Evolutionary conservation across 2,329 filamentous ascomycete genomes (phyloP).

Genomic region (Coleophoma crateriformis): DNA sequence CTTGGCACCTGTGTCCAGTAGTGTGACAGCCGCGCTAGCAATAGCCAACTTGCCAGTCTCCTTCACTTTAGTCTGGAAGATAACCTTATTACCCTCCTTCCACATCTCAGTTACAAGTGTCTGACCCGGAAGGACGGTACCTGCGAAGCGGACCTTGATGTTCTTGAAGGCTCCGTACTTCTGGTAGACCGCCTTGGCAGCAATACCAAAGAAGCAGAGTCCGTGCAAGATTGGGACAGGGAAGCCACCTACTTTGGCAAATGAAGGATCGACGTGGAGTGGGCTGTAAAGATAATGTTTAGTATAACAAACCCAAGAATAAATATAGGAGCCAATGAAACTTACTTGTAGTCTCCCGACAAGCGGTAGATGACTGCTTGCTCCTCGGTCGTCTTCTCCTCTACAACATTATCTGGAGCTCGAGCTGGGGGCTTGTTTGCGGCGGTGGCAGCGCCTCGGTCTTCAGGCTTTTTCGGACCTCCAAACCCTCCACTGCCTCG

Average conservation of each 20-base stretch:
- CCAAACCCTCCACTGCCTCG: slow-evolving; percentile 88
- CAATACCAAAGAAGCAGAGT: slow-evolving; percentile 90
- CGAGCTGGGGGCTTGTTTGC: slow-evolving; percentile 74
- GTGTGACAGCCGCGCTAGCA: slow-evolving; percentile 72
- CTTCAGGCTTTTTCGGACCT: slow-evolving; percentile 68
- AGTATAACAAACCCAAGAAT: not conserved
- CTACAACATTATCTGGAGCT: slow-evolving; percentile 72
- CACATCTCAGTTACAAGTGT: slow-evolving; percentile 94
- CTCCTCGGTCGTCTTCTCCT: slow-evolving; percentile 81
- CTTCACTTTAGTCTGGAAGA: slow-evolving; percentile 85
- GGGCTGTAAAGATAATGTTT: slow-evolving; percentile 37
- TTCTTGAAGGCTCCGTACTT: slow-evolving; percentile 80
- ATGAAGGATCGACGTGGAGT: slow-evolving; percentile 89
- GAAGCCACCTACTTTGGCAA: slow-evolving; percentile 94
- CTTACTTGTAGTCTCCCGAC: slow-evolving; percentile 78
- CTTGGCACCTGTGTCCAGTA: slow-evolving; percentile 35
- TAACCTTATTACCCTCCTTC: slow-evolving; percentile 73
- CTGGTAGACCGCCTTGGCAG: slow-evolving; percentile 84
- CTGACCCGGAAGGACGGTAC: slow-evolving; percentile 79
- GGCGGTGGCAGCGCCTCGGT: slow-evolving; percentile 76
- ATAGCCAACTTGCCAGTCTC: slow-evolving; percentile 91
- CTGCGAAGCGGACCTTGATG: slow-evolving; percentile 88
- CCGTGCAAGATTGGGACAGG: slow-evolving; percentile 91
- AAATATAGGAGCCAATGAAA: not conserved
- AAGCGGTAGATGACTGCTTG: slow-evolving; percentile 92